Base-by-base conservation (phyloP, 176 grass and related monocot genomes). In the Oryza meridionalis region DNA sequence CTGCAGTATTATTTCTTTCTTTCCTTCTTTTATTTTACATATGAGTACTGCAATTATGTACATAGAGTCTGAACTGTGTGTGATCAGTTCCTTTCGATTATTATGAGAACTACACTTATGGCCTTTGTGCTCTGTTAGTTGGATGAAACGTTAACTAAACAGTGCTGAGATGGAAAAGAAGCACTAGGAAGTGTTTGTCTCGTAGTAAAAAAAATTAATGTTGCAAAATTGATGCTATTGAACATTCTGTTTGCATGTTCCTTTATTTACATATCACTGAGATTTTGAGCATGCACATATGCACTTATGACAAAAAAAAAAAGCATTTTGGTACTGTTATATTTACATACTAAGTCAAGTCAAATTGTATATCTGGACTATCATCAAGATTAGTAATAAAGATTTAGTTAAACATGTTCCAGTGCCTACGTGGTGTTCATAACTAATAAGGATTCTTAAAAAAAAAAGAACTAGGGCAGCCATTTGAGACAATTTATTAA, bases 61-160 rank as follows among this genome's bases (percentile, higher is more conserved):
- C 70, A 32, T 47, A 40, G 7, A 83, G 7, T 53, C 53, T 89
- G 77, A 88, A 44, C 17, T 24, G 17, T 75, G 21, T 21, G 66
- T 29, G 24, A 82, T 86, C 58, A 49, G 2, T 85, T 81, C 71
- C 53, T 70, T 77, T 77, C 2, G 43, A 66, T 67, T 63, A 67
- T 78, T 43, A 67, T 44, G 44, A 65, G 45, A 83, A 73, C 13
- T 12, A 42, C 14, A 3, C 35, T 65, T 59, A 16, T 84, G 46
- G 15, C 58, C 68, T 59, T 11, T 37, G 37, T 55, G 43, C 3
- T 77, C 70, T 81, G 8, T 37, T 85, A 27, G 40, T 51, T 81
- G 9, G 19, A 25, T 65, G 19, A 66, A 37, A 78, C 0, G n/a
- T 77, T 50, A 72, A 70, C 12, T 75, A 84, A 80, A 84, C 5